Evolutionary conservation across 192 early-diverging fungal species (phyloP), one percentile per base, ranked within the genome.

Genomic region (Chytriomyces sp.): DNA sequence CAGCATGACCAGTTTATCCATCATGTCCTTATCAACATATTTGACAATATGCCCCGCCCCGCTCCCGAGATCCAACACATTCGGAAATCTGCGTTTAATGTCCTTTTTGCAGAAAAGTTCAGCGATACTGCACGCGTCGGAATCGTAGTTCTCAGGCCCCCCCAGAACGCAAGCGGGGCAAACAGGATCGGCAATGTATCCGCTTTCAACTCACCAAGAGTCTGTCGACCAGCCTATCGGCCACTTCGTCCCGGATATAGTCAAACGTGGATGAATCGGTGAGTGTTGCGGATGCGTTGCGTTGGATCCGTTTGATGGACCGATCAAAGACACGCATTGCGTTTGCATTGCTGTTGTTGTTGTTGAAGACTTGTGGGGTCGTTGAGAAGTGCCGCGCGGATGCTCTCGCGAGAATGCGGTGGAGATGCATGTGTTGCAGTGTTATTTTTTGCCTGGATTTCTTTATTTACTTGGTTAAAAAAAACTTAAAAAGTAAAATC

Each of bases 211-310:
- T 8, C 47, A 93, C 92, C 86, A 96, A 73, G 45, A 98, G 80
- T 45, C 95, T 86, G 78, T 98, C 97, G 5, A 92, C 94, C 11
- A 98, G 82, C 23, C 95, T 84, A 48, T 88, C 88, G 16, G 97
- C 97, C 13, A 96, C 87, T 70, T 96, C 95, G 83, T 98, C 94
- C 64, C 91, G 91, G 48, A 98, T 85, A 80, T 98, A 98, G 82
- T 98, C 97, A 5, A 92, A 92, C 43, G 89, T 82, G 5, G 91
- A 90, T 72, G 91, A 92, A 23, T 86, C 60, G 77, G 72, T 43
- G n/a, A 53, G 59, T 73, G 57, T 64, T 57, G 77, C 93, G 79
- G 94, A 90, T 13, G 94, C 87, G 76, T 95, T 89, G 60, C 91
- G 89, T 82, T 98, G 97, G 47, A 85, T 62, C 13, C 81, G 83